Base-by-base conservation (phyloP, 1,284 basidiomycete species). In the Kwoniella shivajii region DNA sequence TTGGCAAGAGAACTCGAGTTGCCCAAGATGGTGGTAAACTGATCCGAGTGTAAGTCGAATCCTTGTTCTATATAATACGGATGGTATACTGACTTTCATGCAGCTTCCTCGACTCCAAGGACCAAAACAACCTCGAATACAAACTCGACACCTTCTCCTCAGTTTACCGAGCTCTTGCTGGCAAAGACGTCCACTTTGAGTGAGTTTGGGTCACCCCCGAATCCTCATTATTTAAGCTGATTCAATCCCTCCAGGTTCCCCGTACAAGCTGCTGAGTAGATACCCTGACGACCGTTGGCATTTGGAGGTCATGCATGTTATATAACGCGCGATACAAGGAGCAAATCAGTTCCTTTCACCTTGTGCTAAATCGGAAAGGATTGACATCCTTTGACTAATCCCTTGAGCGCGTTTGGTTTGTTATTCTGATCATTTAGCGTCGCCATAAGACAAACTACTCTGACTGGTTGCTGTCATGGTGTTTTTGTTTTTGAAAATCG, bases 121-220 rank as follows among this genome's bases (percentile, higher is more conserved):
- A 99, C 79, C 86, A 92, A 63, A 99, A 94, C 78, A 91, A 92
- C 75, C 85, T 99, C 79, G 96, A 99, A 85, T 98, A 99, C 90
- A 99, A 99, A 87, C 77, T 78, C 70, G 77, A 78, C 74, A 76
- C 76, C 66, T 78, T 78, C 71, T 74, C 77, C 46, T 78, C 77
- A 50, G 76, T 78, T 59, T 78, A 78, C 76, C 69, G 73, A 57
- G 62, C 69, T 49, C 71, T 78, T 56, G 75, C 76, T 59, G 77
- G 77, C 62, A 78, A 78, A 71, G 77, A 78, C 54, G 74, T 78
- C 57, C 67, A 72, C 68, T 78, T 78, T 62, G 76, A 77, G 73
- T 76, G 45, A 66, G 71, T 66, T 5, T 31, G 2, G 4, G 3
- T 24, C 13, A 14, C 1, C 39, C 50, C 22, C 6, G 16, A 13